Evolutionary conservation across 192 early-diverging fungal species (phyloP).

Genomic region (Coemansia sp.): DNA sequence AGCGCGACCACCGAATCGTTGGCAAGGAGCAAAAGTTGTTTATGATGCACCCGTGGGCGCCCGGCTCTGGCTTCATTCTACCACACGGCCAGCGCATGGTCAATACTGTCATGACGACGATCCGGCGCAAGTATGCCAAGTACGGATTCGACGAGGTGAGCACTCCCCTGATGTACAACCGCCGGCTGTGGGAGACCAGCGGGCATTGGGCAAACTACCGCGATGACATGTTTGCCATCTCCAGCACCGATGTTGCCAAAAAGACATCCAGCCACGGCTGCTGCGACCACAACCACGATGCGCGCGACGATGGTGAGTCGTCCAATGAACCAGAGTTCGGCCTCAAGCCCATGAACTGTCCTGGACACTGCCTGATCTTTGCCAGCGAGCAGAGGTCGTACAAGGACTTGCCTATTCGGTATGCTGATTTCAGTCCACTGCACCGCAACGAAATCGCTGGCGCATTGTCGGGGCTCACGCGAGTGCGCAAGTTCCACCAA

Average conservation of each 20-base stretch:
- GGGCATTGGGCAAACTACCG: slow-evolving; percentile 97
- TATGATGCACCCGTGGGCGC: slow-evolving; percentile 66
- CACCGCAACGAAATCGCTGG: slow-evolving; percentile 93
- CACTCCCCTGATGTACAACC: slow-evolving; percentile 90
- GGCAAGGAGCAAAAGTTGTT: slow-evolving; percentile 70
- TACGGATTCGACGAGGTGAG: slow-evolving; percentile 88
- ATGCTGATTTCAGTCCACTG: slow-evolving; percentile 91
- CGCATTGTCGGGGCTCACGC: slow-evolving; percentile 83
- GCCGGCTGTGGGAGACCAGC: slow-evolving; percentile 86
- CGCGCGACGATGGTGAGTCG: slow-evolving; percentile 8
- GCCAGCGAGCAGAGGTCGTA: slow-evolving; percentile 77
- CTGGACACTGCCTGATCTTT: slow-evolving; percentile 92
- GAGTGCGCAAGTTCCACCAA: slow-evolving; percentile 94
- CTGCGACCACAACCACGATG: slow-evolving; percentile 32
- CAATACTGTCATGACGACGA: slow-evolving; percentile 68
- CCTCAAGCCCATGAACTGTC: slow-evolving; percentile 99
- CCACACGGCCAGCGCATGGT: slow-evolving; percentile 82
- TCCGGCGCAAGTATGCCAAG: slow-evolving; percentile 71
- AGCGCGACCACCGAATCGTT: slow-evolving; percentile 67
- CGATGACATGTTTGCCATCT: slow-evolving; percentile 85
- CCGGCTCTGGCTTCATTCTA: slow-evolving; percentile 73
- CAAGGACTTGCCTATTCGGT: slow-evolving; percentile 82
- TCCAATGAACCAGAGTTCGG: slow-evolving; percentile 67
- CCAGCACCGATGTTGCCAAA: slow-evolving; percentile 8
- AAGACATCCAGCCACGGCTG: slow-evolving; percentile 6